phyloP scores from a whole-genome alignment of 805 yeast genomes.

The Kodamaea hsintzibuensis region DNA sequence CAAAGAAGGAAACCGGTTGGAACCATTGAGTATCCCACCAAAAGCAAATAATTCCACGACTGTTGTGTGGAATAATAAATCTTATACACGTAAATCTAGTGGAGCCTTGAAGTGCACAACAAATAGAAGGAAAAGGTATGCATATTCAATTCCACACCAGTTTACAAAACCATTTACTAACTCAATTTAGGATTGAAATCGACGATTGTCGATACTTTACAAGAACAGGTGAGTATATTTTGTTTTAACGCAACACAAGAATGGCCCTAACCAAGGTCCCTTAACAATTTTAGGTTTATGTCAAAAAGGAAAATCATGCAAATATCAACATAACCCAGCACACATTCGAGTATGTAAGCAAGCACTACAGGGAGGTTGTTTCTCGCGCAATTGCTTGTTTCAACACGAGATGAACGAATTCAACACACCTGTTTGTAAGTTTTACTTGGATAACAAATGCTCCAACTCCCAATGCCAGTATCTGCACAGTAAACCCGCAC shows the following conservation, averaged over 20 bases:
- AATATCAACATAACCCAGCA: constrained; percentile 50
- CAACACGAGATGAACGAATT: constrained; percentile 59
- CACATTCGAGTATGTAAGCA: constrained; percentile 58
- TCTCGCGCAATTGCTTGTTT: constrained; percentile 47
- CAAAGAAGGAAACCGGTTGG: constrained; percentile 40
- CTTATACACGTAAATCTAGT: constrained; percentile 23
- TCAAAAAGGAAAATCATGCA: constrained; percentile 51
- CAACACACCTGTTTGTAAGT: constrained; percentile 50
- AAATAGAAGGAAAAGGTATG: constrained; percentile 17
- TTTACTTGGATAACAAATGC: constrained; percentile 27
- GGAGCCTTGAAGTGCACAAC: constrained; percentile 27
- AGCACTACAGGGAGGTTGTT: constrained; percentile 50
- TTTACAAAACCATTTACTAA: constrained; percentile 9
- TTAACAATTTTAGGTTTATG: constrained; percentile 46
- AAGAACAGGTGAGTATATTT: constrained; percentile 36
- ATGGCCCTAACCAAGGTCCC: neutral
- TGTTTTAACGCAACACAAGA: neutral
- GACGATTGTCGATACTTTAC: constrained; percentile 38
- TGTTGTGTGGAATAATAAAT: constrained; percentile 33
- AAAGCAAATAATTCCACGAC: constrained; percentile 9
- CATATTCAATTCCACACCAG: neutral
- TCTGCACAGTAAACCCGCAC: constrained; percentile 45
- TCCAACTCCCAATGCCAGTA: constrained; percentile 53
- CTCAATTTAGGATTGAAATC: constrained; percentile 7
- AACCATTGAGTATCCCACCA: constrained; percentile 32